A percentile compares a stretch with the other conserved stretches of the same genome.
These are phyloP conservation scores for Hypholoma sublateritium DNA, from an alignment of 768 basidiomycete species.

Conservation along the genomic window DNA sequence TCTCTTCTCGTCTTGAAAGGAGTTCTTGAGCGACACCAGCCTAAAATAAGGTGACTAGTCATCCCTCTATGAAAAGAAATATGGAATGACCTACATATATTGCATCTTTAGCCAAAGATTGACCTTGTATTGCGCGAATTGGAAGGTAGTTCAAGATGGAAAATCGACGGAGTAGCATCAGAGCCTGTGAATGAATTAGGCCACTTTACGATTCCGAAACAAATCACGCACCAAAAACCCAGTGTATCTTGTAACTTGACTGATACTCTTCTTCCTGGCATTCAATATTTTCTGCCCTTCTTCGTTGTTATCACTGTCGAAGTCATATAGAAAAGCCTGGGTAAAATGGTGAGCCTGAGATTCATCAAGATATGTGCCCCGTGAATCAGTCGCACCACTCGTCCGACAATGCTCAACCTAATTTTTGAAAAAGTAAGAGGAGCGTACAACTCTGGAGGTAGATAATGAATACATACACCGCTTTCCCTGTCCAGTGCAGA, in stretches of 20 bases:
- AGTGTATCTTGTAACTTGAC: background rate
- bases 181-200: background rate
- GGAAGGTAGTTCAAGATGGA: background rate
- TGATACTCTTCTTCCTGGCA: background rate
- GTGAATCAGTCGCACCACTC: background rate
- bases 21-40: background rate
- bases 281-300: background rate
- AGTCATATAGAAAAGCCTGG: background rate
- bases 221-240: background rate
- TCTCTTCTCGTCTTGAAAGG: background rate
- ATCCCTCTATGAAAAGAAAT: background rate
- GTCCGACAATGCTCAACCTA: background rate
- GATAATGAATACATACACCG: background rate
- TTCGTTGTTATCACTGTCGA: background rate
- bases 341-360: background rate
- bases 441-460: too few relatives aligned
- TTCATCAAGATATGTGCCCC: too few relatives aligned
- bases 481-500: background rate
- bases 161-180: conserved; percentile 7
- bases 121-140: background rate
- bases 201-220: background rate
- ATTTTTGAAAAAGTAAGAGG: background rate
- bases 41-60: background rate
- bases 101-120: background rate
- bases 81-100: background rate